phyloP scores from a whole-genome alignment of 495 filamentous ascomycete species.

The Baudoinia panamericana region DNA sequence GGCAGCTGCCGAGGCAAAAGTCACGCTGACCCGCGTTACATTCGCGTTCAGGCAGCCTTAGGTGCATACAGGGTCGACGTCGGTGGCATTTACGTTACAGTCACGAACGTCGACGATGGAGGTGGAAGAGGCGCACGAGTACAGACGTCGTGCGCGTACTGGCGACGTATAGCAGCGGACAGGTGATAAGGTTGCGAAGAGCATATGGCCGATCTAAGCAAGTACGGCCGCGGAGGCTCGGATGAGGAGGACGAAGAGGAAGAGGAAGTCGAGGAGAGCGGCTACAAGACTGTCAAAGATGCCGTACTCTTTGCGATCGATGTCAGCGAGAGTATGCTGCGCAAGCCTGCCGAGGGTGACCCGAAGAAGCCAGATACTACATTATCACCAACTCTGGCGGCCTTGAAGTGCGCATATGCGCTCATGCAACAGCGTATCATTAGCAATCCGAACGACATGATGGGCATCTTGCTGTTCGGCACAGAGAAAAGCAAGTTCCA shows the following conservation, averaged over 20 bases:
- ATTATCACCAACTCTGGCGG: conserved; percentile 54
- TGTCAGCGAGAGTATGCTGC: conserved; percentile 81
- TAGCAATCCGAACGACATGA: conserved; percentile 92
- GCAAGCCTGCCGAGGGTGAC: conserved; percentile 46
- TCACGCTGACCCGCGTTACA: too few species aligned
- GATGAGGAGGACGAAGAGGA: conserved; percentile 29
- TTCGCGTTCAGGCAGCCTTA: too few species aligned
- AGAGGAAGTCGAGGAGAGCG: conserved; percentile 36
- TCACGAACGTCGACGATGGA: too few species aligned
- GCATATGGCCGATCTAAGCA: conserved; percentile 9
- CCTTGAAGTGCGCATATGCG: conserved; percentile 85
- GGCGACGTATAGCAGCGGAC: too few species aligned
- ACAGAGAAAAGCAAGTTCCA: conserved; percentile 77
- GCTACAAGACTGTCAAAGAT: conserved; percentile 88
- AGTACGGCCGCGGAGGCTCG: conserved; percentile 5
- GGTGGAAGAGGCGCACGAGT: too few species aligned
- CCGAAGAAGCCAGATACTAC: conserved; percentile 51
- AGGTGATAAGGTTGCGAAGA: too few species aligned
- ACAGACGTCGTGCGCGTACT: too few species aligned
- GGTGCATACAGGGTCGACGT: too few species aligned
- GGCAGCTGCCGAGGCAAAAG: too few species aligned
- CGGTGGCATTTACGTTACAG: too few species aligned
- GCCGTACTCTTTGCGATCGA: conserved; percentile 94
- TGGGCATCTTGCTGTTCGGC: conserved; percentile 89
- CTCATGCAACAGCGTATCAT: conserved; percentile 98